phyloP scores from a whole-genome alignment of 148 eudicot species.

The Fagopyrum esculentum region DNA sequence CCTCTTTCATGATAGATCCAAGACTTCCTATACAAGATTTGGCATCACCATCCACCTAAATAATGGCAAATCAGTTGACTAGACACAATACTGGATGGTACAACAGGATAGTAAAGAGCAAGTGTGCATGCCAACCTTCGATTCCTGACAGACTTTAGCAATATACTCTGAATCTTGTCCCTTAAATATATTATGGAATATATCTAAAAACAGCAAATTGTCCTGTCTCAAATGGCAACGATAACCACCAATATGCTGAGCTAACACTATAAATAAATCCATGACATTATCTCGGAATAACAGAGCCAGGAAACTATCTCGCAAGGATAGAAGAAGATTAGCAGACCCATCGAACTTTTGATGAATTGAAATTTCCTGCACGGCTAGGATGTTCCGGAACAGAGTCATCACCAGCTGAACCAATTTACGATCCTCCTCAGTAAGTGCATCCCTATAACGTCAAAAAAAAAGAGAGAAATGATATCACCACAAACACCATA shows the following conservation, averaged over 20 bases:
- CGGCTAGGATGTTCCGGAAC: constrained; percentile 76
- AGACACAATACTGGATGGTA: background rate
- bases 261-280: constrained; percentile 70
- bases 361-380: constrained; percentile 65
- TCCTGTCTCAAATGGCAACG: constrained; percentile 66
- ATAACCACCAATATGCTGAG: constrained; percentile 76
- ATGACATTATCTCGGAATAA: constrained; percentile 81
- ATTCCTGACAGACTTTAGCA: constrained; percentile 44
- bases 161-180: constrained; percentile 85
- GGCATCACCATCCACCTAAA: constrained; percentile 51
- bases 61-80: constrained; percentile 10
- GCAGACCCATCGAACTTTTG: constrained; percentile 64
- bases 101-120: background rate
- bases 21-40: constrained; percentile 57
- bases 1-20: constrained; percentile 66
- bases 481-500: background rate
- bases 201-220: constrained; percentile 85
- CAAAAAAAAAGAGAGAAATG: background rate
- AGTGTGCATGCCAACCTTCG: constrained; percentile 44
- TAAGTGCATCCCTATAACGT: constrained; percentile 53
- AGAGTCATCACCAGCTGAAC: constrained; percentile 87
- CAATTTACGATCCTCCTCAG: constrained; percentile 96
- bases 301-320: constrained; percentile 69
- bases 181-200: constrained; percentile 51
- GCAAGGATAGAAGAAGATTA: constrained; percentile 41